These are phyloP conservation scores for Hibiscus mutabilis DNA, from an alignment of 345 rosid species.

Conservation along the genomic window DNA sequence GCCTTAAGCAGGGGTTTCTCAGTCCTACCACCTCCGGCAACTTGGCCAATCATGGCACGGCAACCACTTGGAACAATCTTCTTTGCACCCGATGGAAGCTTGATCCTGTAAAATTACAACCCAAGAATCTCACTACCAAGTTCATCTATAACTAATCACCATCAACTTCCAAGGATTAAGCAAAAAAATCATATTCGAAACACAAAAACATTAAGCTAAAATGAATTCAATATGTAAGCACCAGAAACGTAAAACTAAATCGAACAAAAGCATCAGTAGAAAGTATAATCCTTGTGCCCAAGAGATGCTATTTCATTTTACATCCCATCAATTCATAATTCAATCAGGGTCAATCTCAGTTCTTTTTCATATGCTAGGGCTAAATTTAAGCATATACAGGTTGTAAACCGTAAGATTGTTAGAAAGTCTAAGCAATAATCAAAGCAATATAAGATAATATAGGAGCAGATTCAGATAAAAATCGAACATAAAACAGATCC, in stretches of 20 bases:
- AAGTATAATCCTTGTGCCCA: neutral
- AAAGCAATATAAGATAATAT: neutral
- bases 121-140: neutral
- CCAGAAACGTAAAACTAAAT: no score
- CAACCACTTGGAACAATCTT: conserved; percentile 66
- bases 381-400: neutral
- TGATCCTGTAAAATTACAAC: conserved; percentile 26
- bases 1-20: conserved; percentile 74
- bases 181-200: neutral
- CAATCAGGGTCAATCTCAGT: neutral
- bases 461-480: neutral
- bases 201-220: neutral
- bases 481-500: neutral
- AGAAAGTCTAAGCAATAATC: neutral
- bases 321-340: neutral
- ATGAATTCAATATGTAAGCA: neutral
- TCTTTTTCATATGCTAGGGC: neutral
- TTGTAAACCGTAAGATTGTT: neutral
- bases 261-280: neutral
- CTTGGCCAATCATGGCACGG: conserved; percentile 72
- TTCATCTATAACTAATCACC: neutral
- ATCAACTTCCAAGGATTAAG: neutral
- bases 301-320: neutral
- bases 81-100: conserved; percentile 71
- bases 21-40: conserved; percentile 75